phyloP scores from a whole-genome alignment of 805 yeast species.

The Wickerhamomyces strasburgensis region DNA sequence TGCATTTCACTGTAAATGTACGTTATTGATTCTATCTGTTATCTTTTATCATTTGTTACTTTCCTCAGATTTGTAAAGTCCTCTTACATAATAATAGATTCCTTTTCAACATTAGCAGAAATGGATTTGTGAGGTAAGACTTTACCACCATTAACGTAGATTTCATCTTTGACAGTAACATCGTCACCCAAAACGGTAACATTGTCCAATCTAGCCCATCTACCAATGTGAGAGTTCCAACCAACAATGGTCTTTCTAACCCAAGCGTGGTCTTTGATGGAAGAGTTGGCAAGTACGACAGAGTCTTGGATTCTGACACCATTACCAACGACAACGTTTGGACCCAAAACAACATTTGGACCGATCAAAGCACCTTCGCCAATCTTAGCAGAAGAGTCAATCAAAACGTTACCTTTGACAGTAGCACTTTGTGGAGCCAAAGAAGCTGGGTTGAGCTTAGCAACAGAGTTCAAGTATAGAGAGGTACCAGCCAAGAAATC shows the following conservation, averaged over 20 bases:
- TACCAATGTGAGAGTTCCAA: slow-evolving; percentile 97
- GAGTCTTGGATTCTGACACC: slow-evolving; percentile 98
- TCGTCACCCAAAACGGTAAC: slow-evolving; percentile 98
- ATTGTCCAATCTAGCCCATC: slow-evolving; percentile 99
- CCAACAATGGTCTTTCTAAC: slow-evolving; percentile 97
- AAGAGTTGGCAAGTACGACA: slow-evolving; percentile 85
- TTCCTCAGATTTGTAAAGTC: neutral
- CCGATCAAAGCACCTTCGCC: slow-evolving; percentile 93
- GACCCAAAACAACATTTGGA: slow-evolving; percentile 97
- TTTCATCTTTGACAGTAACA: slow-evolving; percentile 96
- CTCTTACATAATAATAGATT: slow-evolving; percentile 91
- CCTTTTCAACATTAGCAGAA: slow-evolving; percentile 93
- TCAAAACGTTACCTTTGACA: slow-evolving; percentile 85
- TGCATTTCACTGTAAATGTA: too few relatives aligned
- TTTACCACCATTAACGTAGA: slow-evolving; percentile 98
- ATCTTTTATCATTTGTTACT: too few relatives aligned
- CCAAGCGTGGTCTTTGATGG: slow-evolving; percentile 95
- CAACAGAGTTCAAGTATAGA: slow-evolving; percentile 79
- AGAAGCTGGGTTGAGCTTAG: slow-evolving; percentile 70
- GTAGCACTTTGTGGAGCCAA: slow-evolving; percentile 56
- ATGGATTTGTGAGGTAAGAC: slow-evolving; percentile 98
- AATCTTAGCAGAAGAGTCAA: slow-evolving; percentile 93
- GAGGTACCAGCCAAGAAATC: slow-evolving; percentile 97
- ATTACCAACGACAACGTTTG: slow-evolving; percentile 91
- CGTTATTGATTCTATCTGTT: slow-evolving; percentile 6